Evolutionary conservation across 2,329 filamentous ascomycete species (phyloP).

Genomic region (Penicillium sp.): DNA sequence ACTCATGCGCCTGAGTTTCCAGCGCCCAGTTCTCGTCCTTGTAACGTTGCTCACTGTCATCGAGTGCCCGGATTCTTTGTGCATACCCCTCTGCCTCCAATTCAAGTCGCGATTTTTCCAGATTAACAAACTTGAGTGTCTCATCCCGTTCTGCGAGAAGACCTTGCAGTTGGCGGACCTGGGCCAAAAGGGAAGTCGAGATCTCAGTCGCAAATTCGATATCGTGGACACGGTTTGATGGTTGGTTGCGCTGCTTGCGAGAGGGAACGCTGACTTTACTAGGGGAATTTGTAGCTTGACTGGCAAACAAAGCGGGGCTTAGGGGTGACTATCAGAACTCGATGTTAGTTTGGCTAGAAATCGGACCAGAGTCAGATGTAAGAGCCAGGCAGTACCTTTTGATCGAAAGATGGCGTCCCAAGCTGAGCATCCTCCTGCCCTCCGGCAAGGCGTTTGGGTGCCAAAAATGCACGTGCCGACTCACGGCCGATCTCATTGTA

Average conservation of each 20-base stretch:
- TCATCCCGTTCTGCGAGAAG: constrained; percentile 87
- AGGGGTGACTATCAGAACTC: constrained; percentile 58
- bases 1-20: constrained; percentile 86
- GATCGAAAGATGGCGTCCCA: constrained; percentile 48
- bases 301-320: constrained; percentile 76
- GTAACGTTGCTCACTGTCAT: constrained; percentile 93
- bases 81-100: constrained; percentile 76
- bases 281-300: constrained; percentile 79
- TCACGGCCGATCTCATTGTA: constrained; percentile 93
- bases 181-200: constrained; percentile 88
- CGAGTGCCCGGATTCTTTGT: constrained; percentile 76
- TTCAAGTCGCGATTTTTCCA: constrained; percentile 77
- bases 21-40: constrained; percentile 99
- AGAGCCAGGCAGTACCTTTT: constrained; percentile 42
- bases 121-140: constrained; percentile 69
- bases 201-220: constrained; percentile 99
- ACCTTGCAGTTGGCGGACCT: constrained; percentile 85
- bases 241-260: constrained; percentile 86
- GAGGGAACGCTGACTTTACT: constrained; percentile 86
- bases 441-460: constrained; percentile 73
- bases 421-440: constrained; percentile 60
- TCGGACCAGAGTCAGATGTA: neutral
- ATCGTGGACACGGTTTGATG: constrained; percentile 83
- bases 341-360: constrained; percentile 11
- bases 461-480: constrained; percentile 82